Conservation (phyloP, 1,284 basidiomycete species). For the Cryptococcus sp. region DNA sequence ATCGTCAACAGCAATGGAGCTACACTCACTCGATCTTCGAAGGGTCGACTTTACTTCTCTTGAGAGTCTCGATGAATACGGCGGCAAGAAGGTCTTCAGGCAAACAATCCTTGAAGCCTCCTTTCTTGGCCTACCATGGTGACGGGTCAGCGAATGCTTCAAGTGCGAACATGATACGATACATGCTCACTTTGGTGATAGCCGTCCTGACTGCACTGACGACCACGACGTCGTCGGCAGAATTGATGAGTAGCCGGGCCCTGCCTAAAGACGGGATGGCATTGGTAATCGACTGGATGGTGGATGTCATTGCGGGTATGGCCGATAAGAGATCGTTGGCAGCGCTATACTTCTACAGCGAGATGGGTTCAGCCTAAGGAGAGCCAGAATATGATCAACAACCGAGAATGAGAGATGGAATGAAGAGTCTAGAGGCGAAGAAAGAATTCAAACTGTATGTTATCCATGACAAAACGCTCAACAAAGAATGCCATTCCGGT, state of each 20-base stretch:
- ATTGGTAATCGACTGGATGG: constrained; percentile 47
- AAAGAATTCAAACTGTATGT: too few species aligned
- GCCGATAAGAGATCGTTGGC: not conserved
- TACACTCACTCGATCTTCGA: constrained; percentile 46
- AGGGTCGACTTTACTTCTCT: constrained; percentile 49
- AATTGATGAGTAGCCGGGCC: constrained; percentile 60
- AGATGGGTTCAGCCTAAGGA: not conserved
- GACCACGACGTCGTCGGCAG: constrained; percentile 85
- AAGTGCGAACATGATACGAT: not conserved
- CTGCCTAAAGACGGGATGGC: constrained; percentile 56
- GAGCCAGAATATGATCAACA: too few species aligned
- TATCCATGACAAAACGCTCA: too few species aligned
- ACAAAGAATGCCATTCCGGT: too few species aligned
- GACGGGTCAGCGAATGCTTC: constrained; percentile 4
- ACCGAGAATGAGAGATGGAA: too few species aligned
- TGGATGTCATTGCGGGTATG: constrained; percentile 37
- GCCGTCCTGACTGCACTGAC: constrained; percentile 84
- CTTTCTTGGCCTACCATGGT: constrained; percentile 63
- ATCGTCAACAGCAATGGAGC: not conserved
- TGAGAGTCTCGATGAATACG: constrained; percentile 70
- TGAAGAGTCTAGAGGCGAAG: too few species aligned
- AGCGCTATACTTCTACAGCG: not conserved
- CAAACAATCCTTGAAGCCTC: constrained; percentile 89
- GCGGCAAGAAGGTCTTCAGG: constrained; percentile 87
- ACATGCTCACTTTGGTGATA: constrained; percentile 71